These are phyloP conservation scores for Epichloe elymi DNA, from an alignment of 2,329 filamentous ascomycete species.

Conservation along the genomic window DNA sequence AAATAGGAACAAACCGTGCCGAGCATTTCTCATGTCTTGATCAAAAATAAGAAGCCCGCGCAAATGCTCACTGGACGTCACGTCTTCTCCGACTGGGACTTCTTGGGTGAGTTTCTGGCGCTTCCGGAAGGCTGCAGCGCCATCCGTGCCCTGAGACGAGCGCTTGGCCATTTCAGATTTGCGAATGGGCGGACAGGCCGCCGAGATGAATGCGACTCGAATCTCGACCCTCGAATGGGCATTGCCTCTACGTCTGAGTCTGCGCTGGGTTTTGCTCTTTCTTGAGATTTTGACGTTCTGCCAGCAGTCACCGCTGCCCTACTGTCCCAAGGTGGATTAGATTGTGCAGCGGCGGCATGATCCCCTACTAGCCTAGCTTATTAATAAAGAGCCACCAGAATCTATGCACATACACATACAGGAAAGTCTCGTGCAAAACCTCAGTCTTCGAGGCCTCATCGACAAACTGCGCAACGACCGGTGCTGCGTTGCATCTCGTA, in stretches of 20 bases:
- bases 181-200: constrained; percentile 1
- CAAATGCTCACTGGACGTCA: constrained; percentile 52
- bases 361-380: too few species aligned
- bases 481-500: too few species aligned
- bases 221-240: background rate
- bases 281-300: constrained; percentile 24
- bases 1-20: constrained; percentile 40
- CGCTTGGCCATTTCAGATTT: constrained; percentile 30
- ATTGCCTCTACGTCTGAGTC: background rate
- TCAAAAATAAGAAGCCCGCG: constrained; percentile 56
- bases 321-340: constrained; percentile 12
- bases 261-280: constrained; percentile 9
- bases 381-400: too few species aligned
- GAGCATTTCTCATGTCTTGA: constrained; percentile 53
- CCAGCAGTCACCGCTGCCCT: constrained; percentile 19
- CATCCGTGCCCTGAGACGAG: constrained; percentile 25
- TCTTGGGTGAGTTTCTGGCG: constrained; percentile 44
- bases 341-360: background rate
- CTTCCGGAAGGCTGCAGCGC: constrained; percentile 32
- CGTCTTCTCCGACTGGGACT: constrained; percentile 45
- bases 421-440: too few species aligned
- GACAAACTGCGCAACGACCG: too few species aligned
- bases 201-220: background rate
- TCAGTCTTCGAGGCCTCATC: too few species aligned
- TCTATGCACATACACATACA: too few species aligned